Conservation (phyloP, 2,329 filamentous ascomycete species). For the Beauveria bassiana region DNA sequence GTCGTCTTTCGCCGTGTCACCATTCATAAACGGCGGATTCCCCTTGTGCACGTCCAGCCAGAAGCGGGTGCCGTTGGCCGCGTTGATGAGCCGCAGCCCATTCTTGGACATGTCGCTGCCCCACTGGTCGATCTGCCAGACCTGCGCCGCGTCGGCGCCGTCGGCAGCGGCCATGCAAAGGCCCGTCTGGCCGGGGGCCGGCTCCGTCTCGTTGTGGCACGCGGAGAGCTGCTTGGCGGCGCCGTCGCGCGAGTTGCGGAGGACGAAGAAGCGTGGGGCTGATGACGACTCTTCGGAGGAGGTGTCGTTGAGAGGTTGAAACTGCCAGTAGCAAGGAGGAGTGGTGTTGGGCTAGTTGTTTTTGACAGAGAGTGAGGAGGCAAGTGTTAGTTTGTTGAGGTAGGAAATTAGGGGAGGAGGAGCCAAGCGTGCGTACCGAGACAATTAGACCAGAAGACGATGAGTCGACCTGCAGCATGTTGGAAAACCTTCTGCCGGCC, state of each 20-base stretch:
- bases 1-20: constrained; percentile 14
- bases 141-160: constrained; percentile 20
- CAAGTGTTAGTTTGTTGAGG: not conserved
- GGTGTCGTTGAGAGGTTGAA: constrained; percentile 20
- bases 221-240: constrained; percentile 23
- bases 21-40: constrained; percentile 23
- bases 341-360: not conserved
- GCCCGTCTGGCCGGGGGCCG: constrained; percentile 20
- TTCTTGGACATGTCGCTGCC: constrained; percentile 19
- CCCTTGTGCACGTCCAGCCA: constrained; percentile 26
- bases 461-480: constrained; percentile 11
- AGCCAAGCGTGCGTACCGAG: not conserved
- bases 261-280: constrained; percentile 21
- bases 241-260: constrained; percentile 22
- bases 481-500: constrained; percentile 16
- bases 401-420: too few species aligned
- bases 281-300: not conserved
- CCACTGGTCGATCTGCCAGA: constrained; percentile 24
- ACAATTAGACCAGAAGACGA: not conserved
- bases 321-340: constrained; percentile 19
- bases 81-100: constrained; percentile 25
- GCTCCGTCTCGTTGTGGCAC: constrained; percentile 20
- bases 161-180: constrained; percentile 22
- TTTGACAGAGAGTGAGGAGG: not conserved
- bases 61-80: constrained; percentile 24